A percentile compares a stretch with the other conserved stretches of the same genome.
These are phyloP conservation scores for Calonectria honghensis DNA, from an alignment of 2,329 filamentous ascomycete species.

Conservation along the genomic window DNA sequence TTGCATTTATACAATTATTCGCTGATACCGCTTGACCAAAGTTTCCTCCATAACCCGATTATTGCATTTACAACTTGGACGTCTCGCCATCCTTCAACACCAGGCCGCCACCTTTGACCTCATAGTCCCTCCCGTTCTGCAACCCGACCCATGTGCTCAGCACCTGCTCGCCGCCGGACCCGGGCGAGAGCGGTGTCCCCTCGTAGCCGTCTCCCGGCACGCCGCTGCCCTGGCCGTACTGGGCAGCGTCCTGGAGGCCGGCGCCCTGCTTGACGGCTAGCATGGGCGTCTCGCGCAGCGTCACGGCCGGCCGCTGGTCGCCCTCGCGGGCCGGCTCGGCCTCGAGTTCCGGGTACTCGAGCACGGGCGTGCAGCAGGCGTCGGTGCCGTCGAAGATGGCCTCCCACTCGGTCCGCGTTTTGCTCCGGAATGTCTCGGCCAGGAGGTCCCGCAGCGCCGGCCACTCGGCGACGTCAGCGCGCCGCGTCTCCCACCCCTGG, in stretches of 20 bases:
- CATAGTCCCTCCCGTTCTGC: slow-evolving; percentile 82
- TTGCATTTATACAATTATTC: background rate
- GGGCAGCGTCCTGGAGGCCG: slow-evolving; percentile 56
- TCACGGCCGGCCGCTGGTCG: slow-evolving; percentile 83
- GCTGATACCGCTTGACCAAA: background rate
- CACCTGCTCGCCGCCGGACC: slow-evolving; percentile 82
- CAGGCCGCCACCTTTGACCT: slow-evolving; percentile 78
- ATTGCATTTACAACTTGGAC: slow-evolving; percentile 58
- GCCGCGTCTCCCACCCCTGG: slow-evolving; percentile 69
- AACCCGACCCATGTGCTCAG: slow-evolving; percentile 86
- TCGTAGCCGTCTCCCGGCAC: slow-evolving; percentile 81
- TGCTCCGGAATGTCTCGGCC: slow-evolving; percentile 78
- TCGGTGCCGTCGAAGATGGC: slow-evolving; percentile 90
- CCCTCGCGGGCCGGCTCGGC: slow-evolving; percentile 69
- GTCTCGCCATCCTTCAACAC: slow-evolving; percentile 63
- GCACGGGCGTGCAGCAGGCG: slow-evolving; percentile 92
- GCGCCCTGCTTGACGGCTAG: slow-evolving; percentile 74
- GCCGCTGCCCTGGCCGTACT: slow-evolving; percentile 78
- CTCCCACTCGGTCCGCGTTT: slow-evolving; percentile 88
- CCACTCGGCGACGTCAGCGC: slow-evolving; percentile 80
- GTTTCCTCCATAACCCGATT: background rate
- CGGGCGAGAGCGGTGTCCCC: slow-evolving; percentile 75
- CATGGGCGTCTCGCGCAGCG: slow-evolving; percentile 81
- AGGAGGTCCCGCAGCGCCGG: slow-evolving; percentile 78
- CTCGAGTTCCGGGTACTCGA: slow-evolving; percentile 84